These are phyloP conservation scores for Zoysia pacifica DNA, from an alignment of 176 grass and related monocot genomes.

Conservation along the genomic window DNA sequence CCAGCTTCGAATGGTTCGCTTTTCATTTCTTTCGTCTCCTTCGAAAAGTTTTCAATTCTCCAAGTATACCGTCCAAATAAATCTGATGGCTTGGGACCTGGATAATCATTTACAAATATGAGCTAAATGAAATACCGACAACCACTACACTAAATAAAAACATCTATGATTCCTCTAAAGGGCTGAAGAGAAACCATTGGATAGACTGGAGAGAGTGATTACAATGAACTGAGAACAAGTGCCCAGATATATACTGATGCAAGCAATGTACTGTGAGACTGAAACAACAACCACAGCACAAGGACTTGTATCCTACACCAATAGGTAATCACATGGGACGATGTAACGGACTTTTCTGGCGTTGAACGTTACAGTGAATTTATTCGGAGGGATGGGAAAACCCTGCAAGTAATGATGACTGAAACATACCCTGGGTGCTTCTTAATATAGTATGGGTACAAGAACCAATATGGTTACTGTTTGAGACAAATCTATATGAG, in stretches of 20 bases:
- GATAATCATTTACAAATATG: slow-evolving; percentile 32
- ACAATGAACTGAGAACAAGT: slow-evolving; percentile 16
- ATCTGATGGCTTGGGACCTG: slow-evolving; percentile 76
- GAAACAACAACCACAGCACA: neutral
- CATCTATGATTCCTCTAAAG: neutral
- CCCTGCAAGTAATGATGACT: slow-evolving; percentile 3
- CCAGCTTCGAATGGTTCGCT: slow-evolving; percentile 92
- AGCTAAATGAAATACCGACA: neutral
- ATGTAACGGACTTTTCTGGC: slow-evolving; percentile 3
- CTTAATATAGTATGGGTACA: slow-evolving; percentile 1
- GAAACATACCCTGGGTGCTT: neutral
- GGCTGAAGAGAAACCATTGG: neutral
- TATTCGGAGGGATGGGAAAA: neutral
- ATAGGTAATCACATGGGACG: slow-evolving; percentile 16
- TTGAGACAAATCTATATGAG: slow-evolving; percentile 13
- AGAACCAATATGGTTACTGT: slow-evolving; percentile 15
- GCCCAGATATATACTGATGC: slow-evolving; percentile 7
- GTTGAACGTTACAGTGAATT: neutral
- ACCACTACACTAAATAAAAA: slow-evolving; percentile 34
- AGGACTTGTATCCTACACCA: neutral
- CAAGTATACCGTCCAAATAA: slow-evolving; percentile 81
- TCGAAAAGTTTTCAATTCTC: slow-evolving; percentile 92
- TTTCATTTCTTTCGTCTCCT: slow-evolving; percentile 91
- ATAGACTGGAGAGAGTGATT: neutral
- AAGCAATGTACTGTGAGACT: neutral